Evolutionary conservation across 2,329 filamentous ascomycete genomes (phyloP).

Genomic region (Colletotrichum cereale): DNA sequence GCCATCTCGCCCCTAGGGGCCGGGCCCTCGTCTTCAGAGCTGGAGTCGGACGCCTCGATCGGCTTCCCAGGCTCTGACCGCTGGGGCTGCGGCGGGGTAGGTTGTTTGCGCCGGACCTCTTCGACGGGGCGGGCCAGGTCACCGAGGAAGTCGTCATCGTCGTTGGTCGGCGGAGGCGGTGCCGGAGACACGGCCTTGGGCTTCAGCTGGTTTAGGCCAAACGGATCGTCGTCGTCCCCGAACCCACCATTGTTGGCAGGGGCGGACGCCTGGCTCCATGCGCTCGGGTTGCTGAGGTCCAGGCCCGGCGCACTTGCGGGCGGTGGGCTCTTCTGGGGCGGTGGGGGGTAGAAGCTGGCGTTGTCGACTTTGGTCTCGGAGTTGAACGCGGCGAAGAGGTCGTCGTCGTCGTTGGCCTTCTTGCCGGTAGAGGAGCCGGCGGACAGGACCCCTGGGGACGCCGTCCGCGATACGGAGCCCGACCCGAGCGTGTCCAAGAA

Average conservation of each 20-base stretch:
- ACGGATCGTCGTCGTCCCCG: conserved; percentile 86
- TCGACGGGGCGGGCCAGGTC: conserved; percentile 75
- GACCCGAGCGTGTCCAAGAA: conserved; percentile 82
- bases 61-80: conserved; percentile 67
- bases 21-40: conserved; percentile 59
- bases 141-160: conserved; percentile 75
- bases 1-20: conserved; percentile 46
- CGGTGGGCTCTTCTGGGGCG: conserved; percentile 59
- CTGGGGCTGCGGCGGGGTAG: conserved; percentile 51
- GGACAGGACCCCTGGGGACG: conserved; percentile 55
- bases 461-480: conserved; percentile 60
- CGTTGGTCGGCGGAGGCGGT: conserved; percentile 44
- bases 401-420: conserved; percentile 64
- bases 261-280: conserved; percentile 61
- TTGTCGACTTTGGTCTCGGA: conserved; percentile 76
- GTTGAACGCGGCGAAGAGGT: conserved; percentile 77
- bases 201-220: conserved; percentile 79
- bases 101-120: conserved; percentile 66
- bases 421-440: conserved; percentile 46
- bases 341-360: conserved; percentile 73
- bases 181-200: conserved; percentile 50
- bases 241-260: conserved; percentile 52
- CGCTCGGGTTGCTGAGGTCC: conserved; percentile 66
- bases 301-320: conserved; percentile 58
- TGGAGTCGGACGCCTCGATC: conserved; percentile 64